Evolutionary conservation across 495 filamentous ascomycete species (phyloP).

Genomic region (Jackrogersella minutella): DNA sequence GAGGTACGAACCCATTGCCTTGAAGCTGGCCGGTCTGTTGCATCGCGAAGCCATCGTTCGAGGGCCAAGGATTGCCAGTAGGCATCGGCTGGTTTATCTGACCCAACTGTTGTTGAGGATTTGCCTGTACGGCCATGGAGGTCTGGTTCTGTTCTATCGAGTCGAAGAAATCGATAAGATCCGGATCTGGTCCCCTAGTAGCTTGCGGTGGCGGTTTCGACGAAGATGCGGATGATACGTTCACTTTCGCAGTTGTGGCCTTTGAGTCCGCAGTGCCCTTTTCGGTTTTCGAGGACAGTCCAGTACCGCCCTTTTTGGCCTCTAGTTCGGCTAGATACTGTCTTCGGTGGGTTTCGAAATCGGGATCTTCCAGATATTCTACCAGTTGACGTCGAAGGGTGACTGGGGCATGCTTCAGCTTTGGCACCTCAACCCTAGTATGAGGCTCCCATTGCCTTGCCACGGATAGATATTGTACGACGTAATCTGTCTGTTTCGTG

Average conservation of each 20-base stretch:
- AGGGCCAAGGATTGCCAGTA: slow-evolving; percentile 55
- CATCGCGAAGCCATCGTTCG: slow-evolving; percentile 46
- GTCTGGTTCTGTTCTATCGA: slow-evolving; percentile 95
- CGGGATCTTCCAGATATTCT: slow-evolving; percentile 93
- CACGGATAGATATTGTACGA: slow-evolving; percentile 87
- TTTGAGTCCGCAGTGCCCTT: slow-evolving; percentile 48
- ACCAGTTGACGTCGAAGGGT: slow-evolving; percentile 88
- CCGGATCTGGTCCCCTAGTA: slow-evolving; percentile 71
- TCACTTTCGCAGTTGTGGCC: slow-evolving; percentile 47
- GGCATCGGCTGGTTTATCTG: slow-evolving; percentile 46
- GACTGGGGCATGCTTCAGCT: slow-evolving; percentile 95
- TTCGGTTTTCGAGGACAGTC: slow-evolving; percentile 48
- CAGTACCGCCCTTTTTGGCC: slow-evolving; percentile 67
- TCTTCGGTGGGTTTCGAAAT: slow-evolving; percentile 92
- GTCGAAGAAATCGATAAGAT: slow-evolving; percentile 98
- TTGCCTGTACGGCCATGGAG: slow-evolving; percentile 60
- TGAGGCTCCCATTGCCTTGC: slow-evolving; percentile 90
- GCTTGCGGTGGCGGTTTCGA: slow-evolving; percentile 40
- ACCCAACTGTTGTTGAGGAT: slow-evolving; percentile 40
- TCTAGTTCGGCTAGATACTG: slow-evolving; percentile 90
- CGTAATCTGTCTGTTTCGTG: slow-evolving; percentile 87
- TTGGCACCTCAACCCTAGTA: slow-evolving; percentile 92
- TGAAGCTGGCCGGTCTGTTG: slow-evolving; percentile 55
- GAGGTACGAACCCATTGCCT: slow-evolving; percentile 59
- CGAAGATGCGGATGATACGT: slow-evolving; percentile 29